These are phyloP conservation scores for Myxozyma geophila DNA, from an alignment of 805 yeast genomes.

Conservation along the genomic window DNA sequence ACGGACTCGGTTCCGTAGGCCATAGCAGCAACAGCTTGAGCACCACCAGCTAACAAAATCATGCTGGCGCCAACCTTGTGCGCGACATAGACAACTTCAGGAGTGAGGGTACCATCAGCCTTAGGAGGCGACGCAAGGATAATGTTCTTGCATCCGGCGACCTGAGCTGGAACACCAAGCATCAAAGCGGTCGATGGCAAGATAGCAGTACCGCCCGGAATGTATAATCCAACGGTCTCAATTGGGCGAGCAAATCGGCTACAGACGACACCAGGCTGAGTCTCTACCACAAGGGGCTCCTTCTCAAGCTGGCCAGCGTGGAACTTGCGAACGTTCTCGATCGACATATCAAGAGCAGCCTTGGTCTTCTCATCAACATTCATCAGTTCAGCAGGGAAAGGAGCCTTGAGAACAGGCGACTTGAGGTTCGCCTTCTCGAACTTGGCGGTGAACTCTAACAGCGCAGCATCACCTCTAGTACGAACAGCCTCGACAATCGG, in stretches of 20 bases:
- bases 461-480: conserved; percentile 79
- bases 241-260: conserved; percentile 95
- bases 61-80: conserved; percentile 90
- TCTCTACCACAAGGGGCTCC: conserved; percentile 79
- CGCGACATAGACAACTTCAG: conserved; percentile 97
- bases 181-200: conserved; percentile 96
- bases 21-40: conserved; percentile 98
- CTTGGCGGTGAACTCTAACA: conserved; percentile 85
- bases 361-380: conserved; percentile 72
- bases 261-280: conserved; percentile 91
- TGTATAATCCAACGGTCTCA: conserved; percentile 90
- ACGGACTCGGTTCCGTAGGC: conserved; percentile 96
- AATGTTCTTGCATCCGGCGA: conserved; percentile 94
- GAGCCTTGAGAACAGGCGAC: conserved; percentile 81
- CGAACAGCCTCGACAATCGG: conserved; percentile 86
- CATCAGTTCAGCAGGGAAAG: conserved; percentile 81
- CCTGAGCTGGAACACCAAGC: conserved; percentile 98
- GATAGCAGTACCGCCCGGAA: conserved; percentile 99
- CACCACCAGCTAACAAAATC: conserved; percentile 97
- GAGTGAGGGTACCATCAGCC: conserved; percentile 87
- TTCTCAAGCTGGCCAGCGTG: conserved; percentile 88
- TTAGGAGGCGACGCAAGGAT: conserved; percentile 95
- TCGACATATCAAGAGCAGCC: conserved; percentile 85
- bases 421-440: conserved; percentile 81
- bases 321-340: conserved; percentile 85